A percentile compares a stretch with the other conserved stretches of the same genome.
Evolutionary conservation across 2,329 filamentous ascomycete genomes (phyloP).

Genomic region (Xylaria hypoxylon): DNA sequence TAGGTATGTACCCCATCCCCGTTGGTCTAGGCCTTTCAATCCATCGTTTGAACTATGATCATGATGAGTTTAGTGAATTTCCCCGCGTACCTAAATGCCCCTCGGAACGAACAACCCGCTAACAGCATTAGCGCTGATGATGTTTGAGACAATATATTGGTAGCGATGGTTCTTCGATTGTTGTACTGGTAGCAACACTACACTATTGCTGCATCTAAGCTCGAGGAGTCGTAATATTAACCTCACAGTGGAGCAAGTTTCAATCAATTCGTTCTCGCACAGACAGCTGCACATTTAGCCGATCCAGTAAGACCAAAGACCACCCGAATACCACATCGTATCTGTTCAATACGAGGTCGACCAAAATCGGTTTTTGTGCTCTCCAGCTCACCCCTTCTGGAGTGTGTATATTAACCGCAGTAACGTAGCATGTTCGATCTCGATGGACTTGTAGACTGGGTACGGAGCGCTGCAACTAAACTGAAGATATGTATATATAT

Average conservation of each 20-base stretch:
- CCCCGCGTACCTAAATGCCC: not conserved
- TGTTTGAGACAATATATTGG: not conserved
- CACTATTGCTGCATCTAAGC: not conserved
- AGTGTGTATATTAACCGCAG: not conserved
- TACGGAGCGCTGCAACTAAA: not conserved
- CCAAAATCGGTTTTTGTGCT: constrained; percentile 3
- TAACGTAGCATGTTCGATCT: constrained; percentile 5
- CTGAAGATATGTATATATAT: constrained; percentile 29
- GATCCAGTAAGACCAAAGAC: constrained; percentile 16
- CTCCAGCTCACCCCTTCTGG: not conserved
- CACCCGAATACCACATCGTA: constrained; percentile 28
- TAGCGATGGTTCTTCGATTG: not conserved
- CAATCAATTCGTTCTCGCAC: constrained; percentile 13
- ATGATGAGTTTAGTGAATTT: not conserved
- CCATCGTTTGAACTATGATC: not conserved
- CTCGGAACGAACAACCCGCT: not conserved
- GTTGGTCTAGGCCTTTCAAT: not conserved
- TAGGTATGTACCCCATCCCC: not conserved
- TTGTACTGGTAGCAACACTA: not conserved
- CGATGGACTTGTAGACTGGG: not conserved
- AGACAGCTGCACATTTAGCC: constrained; percentile 19
- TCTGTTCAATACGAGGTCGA: constrained; percentile 31
- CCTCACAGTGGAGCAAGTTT: constrained; percentile 7
- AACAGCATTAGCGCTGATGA: not conserved
- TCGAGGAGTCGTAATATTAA: constrained; percentile 14